A percentile compares a stretch with the other conserved stretches of the same genome.
phyloP scores from a whole-genome alignment of 257 asterid genomes.

The Lycium ferocissimum region DNA sequence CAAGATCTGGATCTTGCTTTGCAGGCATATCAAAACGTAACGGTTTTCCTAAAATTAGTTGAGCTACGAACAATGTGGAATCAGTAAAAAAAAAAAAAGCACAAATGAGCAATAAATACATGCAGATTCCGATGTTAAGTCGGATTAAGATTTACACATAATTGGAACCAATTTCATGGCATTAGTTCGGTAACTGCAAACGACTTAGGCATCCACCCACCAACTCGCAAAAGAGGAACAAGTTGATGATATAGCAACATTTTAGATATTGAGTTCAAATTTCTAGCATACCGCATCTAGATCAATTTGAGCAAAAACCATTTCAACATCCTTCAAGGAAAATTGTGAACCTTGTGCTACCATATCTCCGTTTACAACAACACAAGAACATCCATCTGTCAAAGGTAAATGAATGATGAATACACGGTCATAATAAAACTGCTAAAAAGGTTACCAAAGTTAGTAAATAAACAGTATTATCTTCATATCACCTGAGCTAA shows the following conservation, averaged over 20 bases:
- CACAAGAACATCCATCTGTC: constrained; percentile 96
- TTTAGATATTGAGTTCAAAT: constrained; percentile 15
- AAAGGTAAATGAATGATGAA: constrained; percentile 32
- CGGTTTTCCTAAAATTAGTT: background rate
- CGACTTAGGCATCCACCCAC: background rate
- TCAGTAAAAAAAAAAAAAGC: constrained; percentile 7
- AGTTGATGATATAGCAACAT: constrained; percentile 11
- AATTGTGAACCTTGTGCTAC: constrained; percentile 96
- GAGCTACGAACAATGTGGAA: constrained; percentile 5
- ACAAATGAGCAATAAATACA: background rate
- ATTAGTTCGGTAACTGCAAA: background rate
- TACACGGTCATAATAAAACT: constrained; percentile 32
- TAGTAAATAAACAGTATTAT: background rate
- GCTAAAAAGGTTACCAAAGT: background rate
- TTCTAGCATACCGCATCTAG: constrained; percentile 81
- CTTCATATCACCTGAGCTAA: constrained; percentile 6
- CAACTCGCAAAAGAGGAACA: constrained; percentile 10
- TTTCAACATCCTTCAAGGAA: constrained; percentile 89
- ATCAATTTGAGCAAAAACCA: constrained; percentile 93
- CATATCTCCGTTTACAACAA: constrained; percentile 92
- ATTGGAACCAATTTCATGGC: background rate
- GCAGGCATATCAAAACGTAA: constrained; percentile 1
- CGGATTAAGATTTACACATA: background rate
- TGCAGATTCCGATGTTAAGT: background rate
- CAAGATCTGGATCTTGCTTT: constrained; percentile 2